A percentile compares a stretch with the other conserved stretches of the same genome.
Evolutionary conservation across 208 protist genomes (phyloP).

Genomic region (Tritrichomonas musculus): DNA sequence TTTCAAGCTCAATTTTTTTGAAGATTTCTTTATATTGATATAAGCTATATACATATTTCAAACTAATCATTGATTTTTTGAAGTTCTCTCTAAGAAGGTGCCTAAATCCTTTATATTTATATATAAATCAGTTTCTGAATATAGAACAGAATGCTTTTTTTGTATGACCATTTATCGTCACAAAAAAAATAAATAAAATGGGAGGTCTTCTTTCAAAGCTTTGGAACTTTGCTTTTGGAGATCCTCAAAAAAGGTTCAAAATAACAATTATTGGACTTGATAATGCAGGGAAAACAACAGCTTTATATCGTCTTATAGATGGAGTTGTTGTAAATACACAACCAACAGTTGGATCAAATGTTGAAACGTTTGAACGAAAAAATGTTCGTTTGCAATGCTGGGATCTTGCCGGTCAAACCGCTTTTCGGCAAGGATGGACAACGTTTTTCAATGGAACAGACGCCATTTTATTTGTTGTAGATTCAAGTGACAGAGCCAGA

Average conservation of each 20-base stretch:
- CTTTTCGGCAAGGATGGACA: slow-evolving; percentile 32
- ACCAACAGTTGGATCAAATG: slow-evolving; percentile 34
- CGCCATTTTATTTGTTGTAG: slow-evolving; percentile 44
- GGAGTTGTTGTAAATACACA: slow-evolving; percentile 22
- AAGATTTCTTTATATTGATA: no score
- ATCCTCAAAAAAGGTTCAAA: not conserved
- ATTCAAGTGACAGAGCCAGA: slow-evolving; percentile 31
- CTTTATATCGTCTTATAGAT: slow-evolving; percentile 8
- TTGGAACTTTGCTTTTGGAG: slow-evolving; percentile 14
- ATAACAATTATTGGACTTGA: slow-evolving; percentile 24
- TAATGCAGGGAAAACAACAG: slow-evolving; percentile 37
- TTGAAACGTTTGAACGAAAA: slow-evolving; percentile 31
- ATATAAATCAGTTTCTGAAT: no score
- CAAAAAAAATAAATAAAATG: not conserved
- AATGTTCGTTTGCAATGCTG: slow-evolving; percentile 35
- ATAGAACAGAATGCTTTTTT: no score
- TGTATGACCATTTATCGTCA: no score
- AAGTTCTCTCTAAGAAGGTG: no score
- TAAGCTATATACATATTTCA: no score
- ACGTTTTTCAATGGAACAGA: slow-evolving; percentile 43
- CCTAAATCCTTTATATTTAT: no score
- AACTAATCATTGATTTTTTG: no score
- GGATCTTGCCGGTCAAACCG: slow-evolving; percentile 36
- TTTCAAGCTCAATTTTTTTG: no score
- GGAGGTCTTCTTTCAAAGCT: slow-evolving; percentile 17